A percentile compares a stretch with the other conserved stretches of the same genome.
These are phyloP conservation scores for Colletotrichum shisoi DNA, from an alignment of 2,329 filamentous ascomycete genomes.

Conservation along the genomic window DNA sequence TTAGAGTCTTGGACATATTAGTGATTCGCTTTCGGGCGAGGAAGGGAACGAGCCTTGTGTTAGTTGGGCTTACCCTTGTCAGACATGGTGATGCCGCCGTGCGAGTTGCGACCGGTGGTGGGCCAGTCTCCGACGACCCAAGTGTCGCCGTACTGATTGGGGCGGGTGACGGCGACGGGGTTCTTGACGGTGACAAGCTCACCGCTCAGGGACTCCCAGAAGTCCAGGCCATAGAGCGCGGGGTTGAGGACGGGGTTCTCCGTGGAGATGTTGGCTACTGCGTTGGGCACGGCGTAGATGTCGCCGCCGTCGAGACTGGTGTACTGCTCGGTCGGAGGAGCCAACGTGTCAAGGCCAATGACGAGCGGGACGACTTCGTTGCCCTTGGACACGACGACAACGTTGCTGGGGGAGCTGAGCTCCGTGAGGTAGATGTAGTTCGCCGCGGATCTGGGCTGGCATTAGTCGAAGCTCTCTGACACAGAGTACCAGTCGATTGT, in stretches of 20 bases:
- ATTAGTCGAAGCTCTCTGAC: conserved; percentile 8
- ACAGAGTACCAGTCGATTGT: background rate
- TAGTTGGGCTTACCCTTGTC: conserved; percentile 54
- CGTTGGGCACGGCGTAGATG: conserved; percentile 71
- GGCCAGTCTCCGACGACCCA: conserved; percentile 74
- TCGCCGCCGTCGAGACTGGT: conserved; percentile 70
- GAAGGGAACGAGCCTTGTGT: too few species aligned
- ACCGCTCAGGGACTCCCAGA: conserved; percentile 74
- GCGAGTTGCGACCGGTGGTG: conserved; percentile 67
- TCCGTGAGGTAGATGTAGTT: conserved; percentile 71
- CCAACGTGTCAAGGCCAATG: conserved; percentile 64
- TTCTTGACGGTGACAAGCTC: conserved; percentile 71
- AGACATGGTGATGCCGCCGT: conserved; percentile 71
- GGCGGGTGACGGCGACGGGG: conserved; percentile 65
- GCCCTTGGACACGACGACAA: conserved; percentile 61
- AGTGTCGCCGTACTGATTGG: conserved; percentile 72
- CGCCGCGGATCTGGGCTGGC: conserved; percentile 56
- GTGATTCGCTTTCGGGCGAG: background rate
- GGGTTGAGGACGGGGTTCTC: conserved; percentile 70
- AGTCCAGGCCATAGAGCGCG: conserved; percentile 71
- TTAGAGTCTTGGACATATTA: conserved; percentile 63
- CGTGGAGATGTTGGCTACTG: conserved; percentile 62
- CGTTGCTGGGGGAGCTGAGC: conserved; percentile 63
- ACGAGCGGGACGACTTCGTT: conserved; percentile 65
- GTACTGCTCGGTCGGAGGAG: conserved; percentile 69